Evolutionary conservation across 352 stramenopile species (phyloP), one percentile per base, ranked within the genome.

Genomic region (Phytophthora pistaciae): DNA sequence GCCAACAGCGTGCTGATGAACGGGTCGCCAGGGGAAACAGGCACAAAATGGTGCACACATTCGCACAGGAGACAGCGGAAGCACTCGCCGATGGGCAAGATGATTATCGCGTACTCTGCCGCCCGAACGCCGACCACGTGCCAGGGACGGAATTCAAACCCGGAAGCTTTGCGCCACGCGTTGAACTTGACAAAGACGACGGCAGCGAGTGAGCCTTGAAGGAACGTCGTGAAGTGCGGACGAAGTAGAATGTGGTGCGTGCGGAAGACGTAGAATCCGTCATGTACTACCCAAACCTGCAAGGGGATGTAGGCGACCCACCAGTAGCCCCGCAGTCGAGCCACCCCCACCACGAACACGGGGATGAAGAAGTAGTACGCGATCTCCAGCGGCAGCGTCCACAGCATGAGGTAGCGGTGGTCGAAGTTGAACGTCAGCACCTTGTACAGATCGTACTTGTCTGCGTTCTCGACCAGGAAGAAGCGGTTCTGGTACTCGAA

Each of bases 311-410:
- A 25, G 18, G 38, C 21, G 3, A 76, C 25, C 20, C 46, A 60
- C 61, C 64, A 79, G n/a, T 66, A 55, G 5, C 25, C 9, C 3
- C 67, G 31, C 13, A 66, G 48, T 40, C 62, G 46, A 8, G 72
- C 0, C 25, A 74, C 38, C 3, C 42, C 49, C 20, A 74, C 10
- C n/a, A 77, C 68, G 29, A 83, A 73, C 50, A 79, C 46, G 1
- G 71, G 75, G 40, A 83, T 79, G 20, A 75, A 46, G 6, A 79
- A 81, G 60, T 85, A 85, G 68, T 85, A 85, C 1, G 25, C 56
- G 46, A 85, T 85, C 66, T 85, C 78, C 8, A 63, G 38, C 21
- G 56, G 56, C 40, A 63, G n/a, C 36, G 56, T 63, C 38, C 56
- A 63, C 4, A 83, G 38, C 38, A 63, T 42, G n/a, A 63, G 62